Percentiles rank a stretch among this genome's conserved stretches.
phyloP scores from a whole-genome alignment of 73 alveolate genomes.

The Paramecium octaurelia region DNA sequence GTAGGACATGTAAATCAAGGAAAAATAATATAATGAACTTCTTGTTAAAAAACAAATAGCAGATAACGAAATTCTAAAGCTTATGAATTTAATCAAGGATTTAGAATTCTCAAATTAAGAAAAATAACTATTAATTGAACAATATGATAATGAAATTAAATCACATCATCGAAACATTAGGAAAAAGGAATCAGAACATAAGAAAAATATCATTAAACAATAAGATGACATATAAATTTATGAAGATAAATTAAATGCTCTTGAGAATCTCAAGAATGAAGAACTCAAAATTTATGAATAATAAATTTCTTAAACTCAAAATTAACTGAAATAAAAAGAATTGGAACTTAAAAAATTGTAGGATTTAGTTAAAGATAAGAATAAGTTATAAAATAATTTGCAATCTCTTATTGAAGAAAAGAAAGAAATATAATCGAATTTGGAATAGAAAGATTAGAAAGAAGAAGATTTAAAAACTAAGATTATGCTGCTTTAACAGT shows the following conservation, averaged over 20 bases:
- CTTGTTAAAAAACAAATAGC: background rate
- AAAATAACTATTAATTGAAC: background rate
- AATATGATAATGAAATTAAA: slow-evolving; percentile 2
- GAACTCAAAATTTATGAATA: background rate
- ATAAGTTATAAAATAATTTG: background rate
- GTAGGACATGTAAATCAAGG: background rate
- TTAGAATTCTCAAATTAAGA: background rate
- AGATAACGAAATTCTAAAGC: background rate
- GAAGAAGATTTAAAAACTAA: background rate
- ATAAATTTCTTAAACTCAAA: background rate
- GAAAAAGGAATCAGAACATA: background rate
- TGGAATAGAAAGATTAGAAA: background rate
- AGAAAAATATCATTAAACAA: background rate
- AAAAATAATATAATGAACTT: background rate
- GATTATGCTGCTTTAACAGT: background rate
- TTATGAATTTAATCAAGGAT: background rate
- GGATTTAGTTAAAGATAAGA: background rate
- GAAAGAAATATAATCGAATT: background rate
- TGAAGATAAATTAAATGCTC: background rate
- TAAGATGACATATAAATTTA: background rate
- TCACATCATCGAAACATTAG: background rate
- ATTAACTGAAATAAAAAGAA: background rate
- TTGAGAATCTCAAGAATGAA: background rate
- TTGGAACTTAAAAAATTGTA: background rate
- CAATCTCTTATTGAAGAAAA: background rate